Conservation (phyloP, 345 rosid genomes). For the Salix koriyanagi region DNA sequence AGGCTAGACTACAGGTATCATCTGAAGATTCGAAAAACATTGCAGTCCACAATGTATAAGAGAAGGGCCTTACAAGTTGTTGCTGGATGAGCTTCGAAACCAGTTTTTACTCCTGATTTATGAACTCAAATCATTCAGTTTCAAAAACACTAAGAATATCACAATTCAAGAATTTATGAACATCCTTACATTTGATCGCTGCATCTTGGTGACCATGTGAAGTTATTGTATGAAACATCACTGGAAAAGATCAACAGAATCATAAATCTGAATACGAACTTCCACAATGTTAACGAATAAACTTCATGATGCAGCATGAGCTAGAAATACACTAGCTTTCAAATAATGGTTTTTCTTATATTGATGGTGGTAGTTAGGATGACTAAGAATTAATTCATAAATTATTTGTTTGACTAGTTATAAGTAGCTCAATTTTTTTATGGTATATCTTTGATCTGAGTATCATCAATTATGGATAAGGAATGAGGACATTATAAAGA, state of each 20-base stretch:
- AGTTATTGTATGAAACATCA: neutral
- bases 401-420: too few relatives aligned
- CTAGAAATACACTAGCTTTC: too few relatives aligned
- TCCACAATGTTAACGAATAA: too few relatives aligned
- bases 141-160: neutral
- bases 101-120: neutral
- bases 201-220: neutral
- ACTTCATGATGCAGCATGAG: too few relatives aligned
- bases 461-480: too few relatives aligned
- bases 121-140: neutral
- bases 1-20: too few relatives aligned
- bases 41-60: neutral
- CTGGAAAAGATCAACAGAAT: neutral
- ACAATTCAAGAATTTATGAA: neutral
- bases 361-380: too few relatives aligned
- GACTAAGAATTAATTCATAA: too few relatives aligned
- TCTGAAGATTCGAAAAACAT: neutral
- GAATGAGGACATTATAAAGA: too few relatives aligned
- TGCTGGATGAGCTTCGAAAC: neutral
- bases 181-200: neutral
- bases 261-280: too few relatives aligned
- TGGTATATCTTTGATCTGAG: fast-evolving
- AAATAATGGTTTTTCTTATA: too few relatives aligned
- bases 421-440: too few relatives aligned
- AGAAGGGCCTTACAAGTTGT: neutral